Base-by-base conservation (phyloP, 208 protist species). In the Crithidia acanthocephali region DNA sequence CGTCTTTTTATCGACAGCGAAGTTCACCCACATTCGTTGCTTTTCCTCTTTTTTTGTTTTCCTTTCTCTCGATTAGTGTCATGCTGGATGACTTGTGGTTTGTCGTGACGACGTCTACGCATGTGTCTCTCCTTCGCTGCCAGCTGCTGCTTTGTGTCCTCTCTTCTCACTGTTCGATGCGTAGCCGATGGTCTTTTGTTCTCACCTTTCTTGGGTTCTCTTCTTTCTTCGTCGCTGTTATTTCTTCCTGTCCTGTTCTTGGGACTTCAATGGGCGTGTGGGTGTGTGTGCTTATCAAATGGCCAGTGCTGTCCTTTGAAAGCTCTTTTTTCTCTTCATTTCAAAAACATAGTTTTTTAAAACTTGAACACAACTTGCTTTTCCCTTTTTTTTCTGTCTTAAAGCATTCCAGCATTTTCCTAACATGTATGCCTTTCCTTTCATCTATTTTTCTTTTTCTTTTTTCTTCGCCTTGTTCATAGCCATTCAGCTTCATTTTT, bases 361-460 rank as follows among this genome's bases (percentile, higher is more conserved):
- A n/a, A n/a, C n/a, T n/a, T n/a, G n/a, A n/a, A n/a, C n/a, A n/a
- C n/a, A n/a, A 2, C 62, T 52, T 23, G 30, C 27, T 69, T 37
- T 23, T 62, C 42, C 30, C 25, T 42, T 62, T 56, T 40, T 69
- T 50, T 71, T n/a, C n/a, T n/a, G n/a, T n/a, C n/a, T n/a, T n/a
- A n/a, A n/a, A n/a, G n/a, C n/a, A n/a, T n/a, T n/a, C n/a, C n/a
- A n/a, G n/a, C n/a, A n/a, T n/a, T n/a, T n/a, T n/a, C n/a, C n/a
- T n/a, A n/a, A n/a, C n/a, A n/a, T n/a, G n/a, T n/a, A n/a, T n/a
- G n/a, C n/a, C n/a, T n/a, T n/a, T n/a, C n/a, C n/a, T n/a, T n/a
- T n/a, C n/a, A n/a, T n/a, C n/a, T n/a, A n/a, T n/a, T n/a, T n/a
- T n/a, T n/a, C n/a, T n/a, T n/a, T n/a, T n/a, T n/a, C n/a, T n/a